A percentile compares a stretch with the other conserved stretches of the same genome.
Conservation (phyloP, 2,329 filamentous ascomycete species). For the Epichloe uncinata region DNA sequence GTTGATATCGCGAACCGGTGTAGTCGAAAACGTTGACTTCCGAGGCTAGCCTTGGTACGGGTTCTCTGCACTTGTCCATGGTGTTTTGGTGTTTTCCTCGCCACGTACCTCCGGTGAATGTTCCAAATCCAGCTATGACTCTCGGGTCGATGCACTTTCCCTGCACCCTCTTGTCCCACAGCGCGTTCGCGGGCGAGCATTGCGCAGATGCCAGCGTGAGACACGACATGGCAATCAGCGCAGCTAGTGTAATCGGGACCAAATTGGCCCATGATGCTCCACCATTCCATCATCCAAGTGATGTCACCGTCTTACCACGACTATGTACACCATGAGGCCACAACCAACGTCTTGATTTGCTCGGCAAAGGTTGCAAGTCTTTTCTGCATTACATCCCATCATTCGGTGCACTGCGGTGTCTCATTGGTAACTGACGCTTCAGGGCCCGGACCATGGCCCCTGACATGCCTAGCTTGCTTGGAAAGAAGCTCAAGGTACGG, state of each 20-base stretch:
- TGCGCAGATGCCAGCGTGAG: constrained; percentile 11
- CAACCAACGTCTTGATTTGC: too few species aligned
- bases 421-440: too few species aligned
- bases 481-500: too few species aligned
- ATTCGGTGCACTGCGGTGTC: too few species aligned
- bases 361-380: too few species aligned
- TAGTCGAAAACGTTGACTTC: not conserved
- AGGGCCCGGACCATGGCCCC: too few species aligned
- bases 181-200: constrained; percentile 9
- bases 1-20: not conserved
- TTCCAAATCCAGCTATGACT: constrained; percentile 10
- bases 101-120: constrained; percentile 9
- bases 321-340: not conserved
- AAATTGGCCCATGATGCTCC: not conserved
- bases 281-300: not conserved
- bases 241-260: constrained; percentile 9
- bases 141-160: constrained; percentile 10
- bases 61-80: not conserved
- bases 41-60: too few species aligned
- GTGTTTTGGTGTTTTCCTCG: not conserved
- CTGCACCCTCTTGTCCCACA: constrained; percentile 10
- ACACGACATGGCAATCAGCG: constrained; percentile 10
- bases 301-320: not conserved
- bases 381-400: too few species aligned
- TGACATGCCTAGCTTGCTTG: too few species aligned